Evolutionary conservation across 306 rosid genomes (phyloP).

Genomic region (Myrica gale): DNA sequence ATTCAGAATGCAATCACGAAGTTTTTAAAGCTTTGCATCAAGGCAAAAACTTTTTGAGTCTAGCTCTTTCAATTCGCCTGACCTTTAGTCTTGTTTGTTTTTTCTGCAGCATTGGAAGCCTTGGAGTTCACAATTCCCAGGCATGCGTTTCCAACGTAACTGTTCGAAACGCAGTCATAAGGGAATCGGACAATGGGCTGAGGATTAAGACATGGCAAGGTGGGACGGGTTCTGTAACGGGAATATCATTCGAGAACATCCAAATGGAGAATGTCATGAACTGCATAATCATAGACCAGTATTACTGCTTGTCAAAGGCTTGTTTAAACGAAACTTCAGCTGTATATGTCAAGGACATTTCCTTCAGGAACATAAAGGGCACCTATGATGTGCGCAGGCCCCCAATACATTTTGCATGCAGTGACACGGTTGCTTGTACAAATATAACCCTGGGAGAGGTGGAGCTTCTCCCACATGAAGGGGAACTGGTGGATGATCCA

Average conservation of each 20-base stretch:
- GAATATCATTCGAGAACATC: conserved; percentile 61
- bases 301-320: conserved; percentile 71
- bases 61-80: conserved; percentile 1
- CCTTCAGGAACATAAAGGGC: conserved; percentile 73
- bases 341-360: conserved; percentile 58
- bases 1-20: not conserved
- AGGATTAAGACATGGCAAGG: conserved; percentile 99
- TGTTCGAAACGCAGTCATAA: conserved; percentile 56
- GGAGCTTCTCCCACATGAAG: conserved; percentile 79
- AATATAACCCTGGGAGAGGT: conserved; percentile 81
- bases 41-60: not conserved
- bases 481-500: conserved; percentile 72
- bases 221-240: conserved; percentile 70
- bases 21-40: not conserved
- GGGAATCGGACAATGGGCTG: conserved; percentile 81
- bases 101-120: conserved; percentile 86
- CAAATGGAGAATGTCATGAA: conserved; percentile 84
- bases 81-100: not conserved
- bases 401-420: conserved; percentile 93
- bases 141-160: conserved; percentile 93
- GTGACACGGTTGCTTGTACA: conserved; percentile 82
- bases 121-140: conserved; percentile 76
- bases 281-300: conserved; percentile 82
- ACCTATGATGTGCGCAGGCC: conserved; percentile 84
- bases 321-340: conserved; percentile 83